These are phyloP conservation scores for Paramecium sexaurelia DNA, from an alignment of 73 alveolate genomes.

Conservation along the genomic window DNA sequence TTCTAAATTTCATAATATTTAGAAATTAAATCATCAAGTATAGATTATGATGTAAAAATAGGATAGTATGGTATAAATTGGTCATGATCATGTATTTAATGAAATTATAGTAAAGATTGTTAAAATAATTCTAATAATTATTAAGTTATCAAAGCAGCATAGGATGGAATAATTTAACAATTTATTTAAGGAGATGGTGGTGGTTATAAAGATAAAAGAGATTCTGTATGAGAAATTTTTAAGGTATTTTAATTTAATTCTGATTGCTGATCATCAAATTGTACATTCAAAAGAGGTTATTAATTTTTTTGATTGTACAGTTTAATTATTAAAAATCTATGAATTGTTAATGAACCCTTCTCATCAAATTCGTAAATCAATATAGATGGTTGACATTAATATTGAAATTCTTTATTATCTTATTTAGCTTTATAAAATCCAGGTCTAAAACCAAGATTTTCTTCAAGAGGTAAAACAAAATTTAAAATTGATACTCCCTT, in stretches of 20 bases:
- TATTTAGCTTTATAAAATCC: neutral
- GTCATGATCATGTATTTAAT: neutral
- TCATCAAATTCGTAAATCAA: slow-evolving; percentile 1
- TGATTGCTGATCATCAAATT: neutral
- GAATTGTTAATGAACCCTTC: neutral
- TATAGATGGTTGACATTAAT: neutral
- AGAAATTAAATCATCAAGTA: neutral
- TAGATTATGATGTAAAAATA: neutral
- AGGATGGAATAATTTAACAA: neutral
- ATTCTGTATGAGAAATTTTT: neutral
- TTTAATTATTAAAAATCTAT: slow-evolving; percentile 6
- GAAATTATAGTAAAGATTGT: neutral
- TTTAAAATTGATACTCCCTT: neutral
- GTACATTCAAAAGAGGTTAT: neutral
- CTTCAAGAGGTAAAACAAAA: neutral
- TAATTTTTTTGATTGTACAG: neutral
- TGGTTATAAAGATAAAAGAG: neutral
- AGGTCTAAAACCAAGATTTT: neutral
- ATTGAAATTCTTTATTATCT: neutral
- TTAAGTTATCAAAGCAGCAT: neutral
- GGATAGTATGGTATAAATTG: neutral
- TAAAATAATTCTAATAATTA: neutral
- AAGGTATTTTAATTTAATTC: neutral
- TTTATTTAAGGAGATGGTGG: neutral
- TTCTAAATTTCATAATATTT: neutral